These are phyloP conservation scores for Petunia axillaris DNA, from an alignment of 257 asterid species.

Conservation along the genomic window DNA sequence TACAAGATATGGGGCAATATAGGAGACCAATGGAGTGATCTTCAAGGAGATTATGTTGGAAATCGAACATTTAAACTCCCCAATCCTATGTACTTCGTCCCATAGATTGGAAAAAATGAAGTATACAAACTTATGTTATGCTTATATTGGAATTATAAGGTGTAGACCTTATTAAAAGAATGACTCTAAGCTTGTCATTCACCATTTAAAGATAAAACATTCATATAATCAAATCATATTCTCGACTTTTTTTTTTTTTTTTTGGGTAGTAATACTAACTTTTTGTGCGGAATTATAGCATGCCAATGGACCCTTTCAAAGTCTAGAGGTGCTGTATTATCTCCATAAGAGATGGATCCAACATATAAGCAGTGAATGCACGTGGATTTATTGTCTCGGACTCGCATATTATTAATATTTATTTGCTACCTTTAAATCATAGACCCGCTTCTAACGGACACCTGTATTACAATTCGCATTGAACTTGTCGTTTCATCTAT, in stretches of 20 bases:
- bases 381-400: not conserved
- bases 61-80: slow-evolving; percentile 64
- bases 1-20: slow-evolving; percentile 65
- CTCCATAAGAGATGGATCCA: slow-evolving; percentile 18
- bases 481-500: not conserved
- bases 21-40: slow-evolving; percentile 74
- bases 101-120: slow-evolving; percentile 30
- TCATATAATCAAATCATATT: not conserved
- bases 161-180: not conserved
- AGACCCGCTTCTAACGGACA: not conserved
- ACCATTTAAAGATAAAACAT: not conserved
- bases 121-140: not conserved
- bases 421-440: not conserved
- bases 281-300: not conserved
- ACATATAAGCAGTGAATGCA: slow-evolving; percentile 1
- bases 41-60: slow-evolving; percentile 53
- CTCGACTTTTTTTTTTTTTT: not conserved
- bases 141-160: not conserved
- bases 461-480: not conserved
- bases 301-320: slow-evolving; percentile 16
- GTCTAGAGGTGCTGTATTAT: not conserved
- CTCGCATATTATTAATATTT: not conserved
- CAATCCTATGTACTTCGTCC: slow-evolving; percentile 68
- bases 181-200: not conserved
- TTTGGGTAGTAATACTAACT: not conserved